phyloP scores from a whole-genome alignment of 2,329 filamentous ascomycete genomes.

The Colletotrichum destructivum region DNA sequence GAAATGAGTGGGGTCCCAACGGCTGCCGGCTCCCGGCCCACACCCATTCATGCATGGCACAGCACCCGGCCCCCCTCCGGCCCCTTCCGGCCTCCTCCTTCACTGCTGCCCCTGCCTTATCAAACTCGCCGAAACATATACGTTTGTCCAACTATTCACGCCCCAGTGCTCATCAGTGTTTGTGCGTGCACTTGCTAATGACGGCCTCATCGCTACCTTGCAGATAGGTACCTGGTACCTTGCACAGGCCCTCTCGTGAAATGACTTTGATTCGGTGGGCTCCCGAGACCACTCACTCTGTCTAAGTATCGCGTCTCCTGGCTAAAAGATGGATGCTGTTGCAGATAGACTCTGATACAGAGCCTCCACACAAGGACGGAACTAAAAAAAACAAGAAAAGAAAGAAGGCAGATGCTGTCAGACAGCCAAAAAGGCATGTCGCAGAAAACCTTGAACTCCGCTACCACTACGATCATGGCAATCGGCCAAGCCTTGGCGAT shows the following conservation, averaged over 20 bases:
- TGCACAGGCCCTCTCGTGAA: not conserved
- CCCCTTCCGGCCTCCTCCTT: no score
- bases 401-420: not conserved
- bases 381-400: not conserved
- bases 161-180: not conserved
- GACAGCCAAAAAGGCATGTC: not conserved
- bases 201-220: not conserved
- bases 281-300: not conserved
- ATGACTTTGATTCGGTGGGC: not conserved
- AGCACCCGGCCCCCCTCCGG: not conserved
- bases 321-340: not conserved
- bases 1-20: not conserved
- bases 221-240: not conserved
- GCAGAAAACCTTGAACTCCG: conserved; percentile 1
- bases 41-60: not conserved
- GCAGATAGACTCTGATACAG: not conserved
- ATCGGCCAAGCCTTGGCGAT: not conserved
- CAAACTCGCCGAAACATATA: not conserved
- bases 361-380: not conserved
- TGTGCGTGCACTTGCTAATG: not conserved
- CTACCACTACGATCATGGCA: not conserved
- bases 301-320: not conserved
- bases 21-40: not conserved
- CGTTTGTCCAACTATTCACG: not conserved
- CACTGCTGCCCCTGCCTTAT: not conserved